Evolutionary conservation across 495 filamentous ascomycete genomes (phyloP).

Genomic region (Neurospora sp.): DNA sequence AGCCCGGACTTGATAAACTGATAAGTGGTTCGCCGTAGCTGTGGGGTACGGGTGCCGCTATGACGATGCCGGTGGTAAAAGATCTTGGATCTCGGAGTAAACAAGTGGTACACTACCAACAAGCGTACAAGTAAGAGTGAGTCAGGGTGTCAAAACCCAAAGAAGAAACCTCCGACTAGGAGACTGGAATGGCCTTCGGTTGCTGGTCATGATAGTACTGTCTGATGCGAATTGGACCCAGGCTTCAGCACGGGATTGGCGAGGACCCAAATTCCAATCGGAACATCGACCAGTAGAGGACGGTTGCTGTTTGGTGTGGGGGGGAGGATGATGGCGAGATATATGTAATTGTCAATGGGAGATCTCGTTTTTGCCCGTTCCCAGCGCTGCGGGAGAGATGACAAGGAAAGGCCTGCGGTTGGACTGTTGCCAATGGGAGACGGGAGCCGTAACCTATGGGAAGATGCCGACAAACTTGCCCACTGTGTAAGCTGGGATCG

Average conservation of each 20-base stretch:
- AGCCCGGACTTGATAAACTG: not conserved
- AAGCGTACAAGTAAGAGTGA: not conserved
- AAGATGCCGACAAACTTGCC: not conserved
- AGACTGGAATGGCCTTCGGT: constrained; percentile 41
- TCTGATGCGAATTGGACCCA: constrained; percentile 3
- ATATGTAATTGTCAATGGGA: not conserved
- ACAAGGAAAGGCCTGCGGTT: not conserved
- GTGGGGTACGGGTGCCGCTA: constrained; percentile 25
- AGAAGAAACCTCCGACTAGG: constrained; percentile 45
- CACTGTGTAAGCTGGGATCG: not conserved
- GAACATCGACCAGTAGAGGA: not conserved
- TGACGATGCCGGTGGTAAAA: constrained; percentile 10
- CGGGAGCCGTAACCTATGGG: not conserved
- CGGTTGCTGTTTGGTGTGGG: not conserved
- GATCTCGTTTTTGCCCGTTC: not conserved
- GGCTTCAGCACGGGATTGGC: not conserved
- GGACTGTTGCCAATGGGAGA: not conserved
- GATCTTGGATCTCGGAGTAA: not conserved
- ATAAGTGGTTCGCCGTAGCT: constrained; percentile 15
- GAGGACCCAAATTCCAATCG: not conserved
- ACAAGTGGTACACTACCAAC: not conserved
- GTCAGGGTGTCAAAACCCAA: constrained; percentile 40
- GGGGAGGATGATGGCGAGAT: constrained; percentile 1
- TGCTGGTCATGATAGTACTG: constrained; percentile 48
- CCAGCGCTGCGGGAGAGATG: not conserved